Base-by-base conservation (phyloP, 2,329 filamentous ascomycete species). In the Trichoderma arundinaceum region DNA sequence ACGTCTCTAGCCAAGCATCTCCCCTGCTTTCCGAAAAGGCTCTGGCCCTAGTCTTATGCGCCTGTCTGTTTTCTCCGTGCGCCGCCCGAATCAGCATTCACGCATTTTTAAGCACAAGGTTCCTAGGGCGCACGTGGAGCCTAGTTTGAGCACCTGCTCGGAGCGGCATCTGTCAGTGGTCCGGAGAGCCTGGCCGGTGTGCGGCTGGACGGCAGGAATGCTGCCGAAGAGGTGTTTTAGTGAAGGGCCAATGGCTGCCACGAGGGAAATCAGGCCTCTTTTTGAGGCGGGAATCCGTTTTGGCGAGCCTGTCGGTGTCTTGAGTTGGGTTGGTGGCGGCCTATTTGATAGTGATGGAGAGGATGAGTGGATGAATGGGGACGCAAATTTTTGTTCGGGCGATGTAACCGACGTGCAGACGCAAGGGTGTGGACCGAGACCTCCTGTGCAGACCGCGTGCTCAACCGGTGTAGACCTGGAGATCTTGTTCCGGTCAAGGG, bases 111-210 rank as follows among this genome's bases (percentile, higher is more conserved):
- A 51, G 28, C 48, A 63, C 22, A 28, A n/a, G 60, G 22, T 22
- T 22, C n/a, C 38, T 19, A 19, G n/a, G 19, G 48, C 10, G 49
- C 64, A 66, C 64, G 64, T 66, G 64, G 64, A 28, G 64, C 9
- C 28, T 3, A 39, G 12, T 13, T 22, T 35, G 44, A 57, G 62
- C 62, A 51, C 44, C 52, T 64, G 62, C 62, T 58, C 58, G 44
- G 52, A 59, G 35, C 22, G 17, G 8, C 51, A 48, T 46, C 41
- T 13, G 32, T 52, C 7, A 44, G n/a, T 48, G 19, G 12, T 49
- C 35, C 12, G 54, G 10, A 9, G 48, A 35, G 51, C 39, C 41
- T 63, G 60, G 60, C 13, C 46, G 22, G 22, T 9, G 1, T 17
- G 19, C 48, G 58, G 58, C 49, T 41, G n/a, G 46, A 33, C 58